These are phyloP conservation scores for Brassica cretica DNA, from an alignment of 345 rosid species.

Conservation along the genomic window DNA sequence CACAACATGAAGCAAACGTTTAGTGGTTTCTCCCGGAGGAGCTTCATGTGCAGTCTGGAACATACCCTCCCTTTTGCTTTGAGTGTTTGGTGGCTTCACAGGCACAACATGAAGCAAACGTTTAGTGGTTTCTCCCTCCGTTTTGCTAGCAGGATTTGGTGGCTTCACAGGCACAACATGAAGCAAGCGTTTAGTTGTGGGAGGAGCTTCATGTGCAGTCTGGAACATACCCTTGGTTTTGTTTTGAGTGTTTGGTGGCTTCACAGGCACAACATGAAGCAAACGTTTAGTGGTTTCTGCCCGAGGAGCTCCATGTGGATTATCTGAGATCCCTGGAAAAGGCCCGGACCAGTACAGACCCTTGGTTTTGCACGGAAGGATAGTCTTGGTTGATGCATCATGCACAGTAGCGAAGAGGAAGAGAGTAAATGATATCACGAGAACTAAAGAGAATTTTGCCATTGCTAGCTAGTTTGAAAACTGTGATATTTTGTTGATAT, in stretches of 20 bases:
- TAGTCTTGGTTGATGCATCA: neutral
- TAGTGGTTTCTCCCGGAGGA: neutral
- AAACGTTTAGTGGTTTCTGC: neutral
- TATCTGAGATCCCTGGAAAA: too few species aligned
- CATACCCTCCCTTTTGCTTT: too few species aligned
- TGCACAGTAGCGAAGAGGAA: neutral
- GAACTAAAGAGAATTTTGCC: slow-evolving; percentile 1
- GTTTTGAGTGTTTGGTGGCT: neutral
- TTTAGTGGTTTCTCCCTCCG: too few species aligned
- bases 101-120: too few species aligned
- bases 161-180: neutral
- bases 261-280: neutral
- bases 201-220: neutral
- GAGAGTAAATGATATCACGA: slow-evolving; percentile 7
- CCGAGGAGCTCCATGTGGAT: neutral
- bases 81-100: too few species aligned
- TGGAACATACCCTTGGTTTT: neutral
- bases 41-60: neutral
- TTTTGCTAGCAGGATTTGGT: too few species aligned
- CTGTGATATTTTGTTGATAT: neutral
- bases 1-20: neutral
- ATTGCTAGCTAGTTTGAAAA: slow-evolving; percentile 2
- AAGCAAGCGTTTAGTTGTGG: neutral
- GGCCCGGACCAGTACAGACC: neutral
- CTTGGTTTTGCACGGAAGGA: neutral